Evolutionary conservation across 163 green algal genomes (phyloP).

Genomic region (Prototheca wickerhamii): DNA sequence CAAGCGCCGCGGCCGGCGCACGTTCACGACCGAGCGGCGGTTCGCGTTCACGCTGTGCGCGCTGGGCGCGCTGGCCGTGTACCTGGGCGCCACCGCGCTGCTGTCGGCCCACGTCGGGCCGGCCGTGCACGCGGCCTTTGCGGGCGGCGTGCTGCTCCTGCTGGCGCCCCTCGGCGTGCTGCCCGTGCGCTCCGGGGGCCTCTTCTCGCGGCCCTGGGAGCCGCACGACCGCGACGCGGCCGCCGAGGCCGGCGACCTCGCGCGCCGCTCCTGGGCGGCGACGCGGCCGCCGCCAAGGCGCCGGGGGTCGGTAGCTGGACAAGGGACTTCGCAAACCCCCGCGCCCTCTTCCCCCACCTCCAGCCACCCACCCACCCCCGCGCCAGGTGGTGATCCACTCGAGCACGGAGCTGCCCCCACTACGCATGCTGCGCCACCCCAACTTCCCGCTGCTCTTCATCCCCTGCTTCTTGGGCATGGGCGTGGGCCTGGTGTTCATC

Average conservation of each 20-base stretch:
- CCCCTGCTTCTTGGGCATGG: constrained; percentile 37
- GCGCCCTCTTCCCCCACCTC: too few relatives aligned
- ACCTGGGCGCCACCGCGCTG: constrained; percentile 21
- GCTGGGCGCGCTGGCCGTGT: constrained; percentile 28
- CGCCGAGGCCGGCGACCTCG: neutral
- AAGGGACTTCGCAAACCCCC: too few relatives aligned
- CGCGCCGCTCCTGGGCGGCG: too few relatives aligned
- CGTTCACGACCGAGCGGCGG: constrained; percentile 17
- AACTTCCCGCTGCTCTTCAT: constrained; percentile 53
- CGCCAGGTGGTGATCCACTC: too few relatives aligned
- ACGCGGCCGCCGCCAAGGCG: too few relatives aligned
- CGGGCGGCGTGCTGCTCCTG: constrained; percentile 20
- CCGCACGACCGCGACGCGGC: neutral
- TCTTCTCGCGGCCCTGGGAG: constrained; percentile 19
- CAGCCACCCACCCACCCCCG: neutral
- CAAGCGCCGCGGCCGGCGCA: neutral
- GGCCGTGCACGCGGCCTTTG: constrained; percentile 19
- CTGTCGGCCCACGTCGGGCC: constrained; percentile 2
- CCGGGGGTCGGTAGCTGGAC: too few relatives aligned
- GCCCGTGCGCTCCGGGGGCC: constrained; percentile 26
- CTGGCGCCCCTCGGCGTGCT: constrained; percentile 25
- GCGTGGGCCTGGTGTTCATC: constrained; percentile 44
- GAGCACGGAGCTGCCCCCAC: constrained; percentile 5
- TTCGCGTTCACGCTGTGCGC: constrained; percentile 28
- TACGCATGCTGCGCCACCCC: constrained; percentile 11